Evolutionary conservation across 805 yeast species (phyloP).

Genomic region (Clavispora santaluciae): DNA sequence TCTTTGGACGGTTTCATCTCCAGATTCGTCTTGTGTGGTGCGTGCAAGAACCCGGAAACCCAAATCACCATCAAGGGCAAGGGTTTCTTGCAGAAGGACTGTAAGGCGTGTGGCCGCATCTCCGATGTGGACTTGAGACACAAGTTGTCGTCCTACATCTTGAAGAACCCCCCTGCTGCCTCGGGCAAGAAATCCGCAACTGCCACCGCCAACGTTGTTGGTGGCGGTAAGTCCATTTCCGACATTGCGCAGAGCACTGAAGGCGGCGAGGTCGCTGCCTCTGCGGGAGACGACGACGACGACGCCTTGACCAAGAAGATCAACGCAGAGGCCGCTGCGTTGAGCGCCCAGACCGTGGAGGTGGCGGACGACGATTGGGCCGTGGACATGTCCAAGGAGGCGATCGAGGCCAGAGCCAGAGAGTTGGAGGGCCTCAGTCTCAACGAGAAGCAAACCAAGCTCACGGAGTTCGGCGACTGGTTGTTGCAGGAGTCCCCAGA

Average conservation of each 20-base stretch:
- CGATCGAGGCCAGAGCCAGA: conserved; percentile 85
- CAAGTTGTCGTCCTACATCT: conserved; percentile 78
- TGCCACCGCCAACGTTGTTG: conserved; percentile 83
- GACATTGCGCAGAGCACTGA: conserved; percentile 62
- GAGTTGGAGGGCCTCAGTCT: conserved; percentile 68
- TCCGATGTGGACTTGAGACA: conserved; percentile 80
- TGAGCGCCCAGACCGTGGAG: conserved; percentile 48
- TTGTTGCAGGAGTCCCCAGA: conserved; percentile 45
- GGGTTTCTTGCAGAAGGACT: conserved; percentile 77
- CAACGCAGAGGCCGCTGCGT: conserved; percentile 76
- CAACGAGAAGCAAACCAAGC: conserved; percentile 45
- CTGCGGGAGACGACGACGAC: conserved; percentile 50
- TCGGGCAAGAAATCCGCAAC: conserved; percentile 79
- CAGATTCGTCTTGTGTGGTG: conserved; percentile 88
- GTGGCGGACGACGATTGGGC: conserved; percentile 95
- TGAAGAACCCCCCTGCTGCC: conserved; percentile 76
- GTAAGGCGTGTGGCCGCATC: conserved; percentile 97
- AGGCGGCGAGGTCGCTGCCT: conserved; percentile 27
- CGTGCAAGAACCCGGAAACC: conserved; percentile 97
- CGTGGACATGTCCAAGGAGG: conserved; percentile 94
- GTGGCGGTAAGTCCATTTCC: conserved; percentile 77
- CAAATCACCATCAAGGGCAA: conserved; percentile 76
- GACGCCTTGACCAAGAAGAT: conserved; percentile 74
- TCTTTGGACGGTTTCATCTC: conserved; percentile 88
- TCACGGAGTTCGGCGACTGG: conserved; percentile 89